These are phyloP conservation scores for Akanthomyces uredinophilus DNA, from an alignment of 2,329 filamentous ascomycete genomes.

Conservation along the genomic window DNA sequence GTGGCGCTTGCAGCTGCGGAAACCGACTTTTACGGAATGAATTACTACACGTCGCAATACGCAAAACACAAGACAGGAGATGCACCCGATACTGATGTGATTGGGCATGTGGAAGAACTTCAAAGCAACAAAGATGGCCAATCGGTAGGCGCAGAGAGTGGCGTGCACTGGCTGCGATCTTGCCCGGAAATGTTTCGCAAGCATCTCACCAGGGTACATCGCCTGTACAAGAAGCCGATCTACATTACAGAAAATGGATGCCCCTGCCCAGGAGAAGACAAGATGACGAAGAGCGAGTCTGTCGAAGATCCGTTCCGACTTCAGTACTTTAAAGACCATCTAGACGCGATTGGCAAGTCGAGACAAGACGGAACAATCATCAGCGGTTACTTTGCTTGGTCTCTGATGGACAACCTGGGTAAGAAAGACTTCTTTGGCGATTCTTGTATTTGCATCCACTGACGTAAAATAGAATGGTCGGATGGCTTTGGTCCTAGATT, in stretches of 20 bases:
- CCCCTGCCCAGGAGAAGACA: constrained; percentile 30
- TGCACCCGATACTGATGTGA: constrained; percentile 26
- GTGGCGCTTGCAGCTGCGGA: constrained; percentile 21
- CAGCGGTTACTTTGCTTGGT: constrained; percentile 32
- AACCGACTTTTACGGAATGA: constrained; percentile 36
- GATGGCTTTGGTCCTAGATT: constrained; percentile 35
- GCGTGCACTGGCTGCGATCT: constrained; percentile 31
- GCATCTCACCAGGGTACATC: constrained; percentile 24
- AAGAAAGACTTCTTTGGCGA: constrained; percentile 14
- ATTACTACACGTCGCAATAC: constrained; percentile 36
- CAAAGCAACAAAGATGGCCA: constrained; percentile 27
- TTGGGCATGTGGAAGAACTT: constrained; percentile 30
- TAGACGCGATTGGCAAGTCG: constrained; percentile 31
- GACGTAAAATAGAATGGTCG: constrained; percentile 27
- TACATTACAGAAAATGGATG: constrained; percentile 31
- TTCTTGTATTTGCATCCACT: neutral
- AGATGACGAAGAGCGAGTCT: constrained; percentile 30
- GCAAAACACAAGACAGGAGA: constrained; percentile 24
- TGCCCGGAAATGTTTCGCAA: constrained; percentile 25
- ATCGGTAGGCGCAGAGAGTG: constrained; percentile 27
- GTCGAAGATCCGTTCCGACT: constrained; percentile 33
- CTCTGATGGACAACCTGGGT: constrained; percentile 33
- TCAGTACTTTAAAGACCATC: constrained; percentile 33
- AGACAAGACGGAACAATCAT: constrained; percentile 23
- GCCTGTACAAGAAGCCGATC: constrained; percentile 24